A percentile compares a stretch with the other conserved stretches of the same genome.
These are phyloP conservation scores for Hemileia vastatrix DNA, from an alignment of 1,284 basidiomycete species.

Conservation along the genomic window DNA sequence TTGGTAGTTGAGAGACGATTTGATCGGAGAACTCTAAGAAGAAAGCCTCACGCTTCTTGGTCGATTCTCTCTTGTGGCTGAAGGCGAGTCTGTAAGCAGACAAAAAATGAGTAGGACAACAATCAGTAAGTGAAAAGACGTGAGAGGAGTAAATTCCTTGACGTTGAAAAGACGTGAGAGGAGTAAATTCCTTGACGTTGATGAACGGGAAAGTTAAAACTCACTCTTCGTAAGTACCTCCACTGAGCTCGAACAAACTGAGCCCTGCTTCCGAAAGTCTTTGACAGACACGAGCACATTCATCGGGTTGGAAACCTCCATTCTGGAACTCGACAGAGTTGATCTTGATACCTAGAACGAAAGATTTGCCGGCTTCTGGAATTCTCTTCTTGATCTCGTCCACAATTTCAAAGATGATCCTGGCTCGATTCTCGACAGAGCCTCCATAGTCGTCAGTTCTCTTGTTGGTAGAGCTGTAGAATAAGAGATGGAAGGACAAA, in stretches of 20 bases:
- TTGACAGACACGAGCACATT: constrained; percentile 17
- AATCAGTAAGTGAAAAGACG: no score
- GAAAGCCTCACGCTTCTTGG: constrained; percentile 26
- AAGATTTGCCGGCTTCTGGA: constrained; percentile 9
- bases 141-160: no score
- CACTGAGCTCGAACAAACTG: constrained; percentile 6
- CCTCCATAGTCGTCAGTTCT: constrained; percentile 42
- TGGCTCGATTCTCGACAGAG: constrained; percentile 23
- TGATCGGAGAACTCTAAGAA: constrained; percentile 26
- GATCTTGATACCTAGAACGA: constrained; percentile 26
- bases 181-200: no score
- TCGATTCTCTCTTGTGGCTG: constrained; percentile 22
- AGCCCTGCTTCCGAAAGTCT: constrained; percentile 8
- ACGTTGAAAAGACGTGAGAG: no score
- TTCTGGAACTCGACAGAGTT: constrained; percentile 25
- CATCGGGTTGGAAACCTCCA: constrained; percentile 23
- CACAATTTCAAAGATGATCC: constrained; percentile 26
- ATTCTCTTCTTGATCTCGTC: constrained; percentile 23
- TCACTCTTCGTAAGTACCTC: constrained; percentile 6
- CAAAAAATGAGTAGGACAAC: no score
- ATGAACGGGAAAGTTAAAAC: no score
- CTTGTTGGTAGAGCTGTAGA: constrained; percentile 37
- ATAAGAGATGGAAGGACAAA: constrained; percentile 27
- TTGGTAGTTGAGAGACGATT: constrained; percentile 8
- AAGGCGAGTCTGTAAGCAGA: constrained; percentile 10